Base-by-base conservation (phyloP, 495 filamentous ascomycete species). In the Lasiosphaeriaceae sp. region DNA sequence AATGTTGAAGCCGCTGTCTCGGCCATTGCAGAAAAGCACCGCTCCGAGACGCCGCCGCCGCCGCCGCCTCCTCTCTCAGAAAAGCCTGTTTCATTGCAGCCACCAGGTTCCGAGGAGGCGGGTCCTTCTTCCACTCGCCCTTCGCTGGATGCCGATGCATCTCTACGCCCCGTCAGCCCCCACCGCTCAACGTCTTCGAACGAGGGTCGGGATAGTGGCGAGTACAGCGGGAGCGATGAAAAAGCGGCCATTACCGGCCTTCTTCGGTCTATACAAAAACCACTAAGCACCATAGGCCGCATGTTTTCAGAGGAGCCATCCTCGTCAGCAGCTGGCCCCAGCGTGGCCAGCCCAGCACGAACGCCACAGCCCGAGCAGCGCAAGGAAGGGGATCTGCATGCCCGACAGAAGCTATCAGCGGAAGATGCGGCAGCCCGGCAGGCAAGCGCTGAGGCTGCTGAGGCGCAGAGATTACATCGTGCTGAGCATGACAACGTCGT, bases 1-100 rank as follows among this genome's bases (percentile, higher is more conserved):
- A 92, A 95, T 62, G 94, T 99, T 39, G 94, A 99, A 73, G 89
- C 88, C 7, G 91, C 94, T 9, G 94, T 98, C 12, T 96, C 90
- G n/a, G 89, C 89, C 16, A 97, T 98, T 58, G 92, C 94, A 1
- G 92, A 97, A 71, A 86, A 89, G 62, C 90, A 94, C 60, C 80
- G 83, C 44, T 78, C 82, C 19, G 70, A 75, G 20, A 66, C 75
- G 29, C 67, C 71, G 16, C 59, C 79, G 3, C n/a, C n/a, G n/a
- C 73, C 73, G 6, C 71, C 72, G 17, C 66, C 74, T 0, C 74
- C 74, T 21, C 61, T 83, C 9, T 80, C 77, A 2, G 86, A 91
- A 61, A 90, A 92, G 68, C 82, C 84, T 14, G 55, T 77, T 2
- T 77, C 76, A 64, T 65, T 88, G 14, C 66, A 66, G 50, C 68